Evolutionary conservation across 345 rosid species (phyloP).

Genomic region (Aquilaria malaccensis): DNA sequence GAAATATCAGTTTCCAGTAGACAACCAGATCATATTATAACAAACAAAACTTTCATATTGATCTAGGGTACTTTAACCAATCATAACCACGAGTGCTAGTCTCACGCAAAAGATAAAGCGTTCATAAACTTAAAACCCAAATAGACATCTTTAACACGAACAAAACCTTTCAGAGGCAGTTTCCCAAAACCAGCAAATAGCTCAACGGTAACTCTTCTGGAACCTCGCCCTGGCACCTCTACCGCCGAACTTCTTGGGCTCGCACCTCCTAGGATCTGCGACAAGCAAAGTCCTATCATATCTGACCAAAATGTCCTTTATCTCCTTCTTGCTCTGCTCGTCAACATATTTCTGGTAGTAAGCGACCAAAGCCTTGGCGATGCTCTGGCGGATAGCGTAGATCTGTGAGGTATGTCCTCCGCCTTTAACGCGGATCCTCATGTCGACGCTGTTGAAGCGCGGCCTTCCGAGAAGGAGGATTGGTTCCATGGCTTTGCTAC

Average conservation of each 20-base stretch:
- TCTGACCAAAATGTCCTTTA: slow-evolving; percentile 68
- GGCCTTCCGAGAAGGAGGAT: slow-evolving; percentile 73
- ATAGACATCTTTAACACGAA: not conserved
- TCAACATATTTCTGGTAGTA: slow-evolving; percentile 83
- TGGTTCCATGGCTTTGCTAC: slow-evolving; percentile 71
- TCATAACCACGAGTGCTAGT: not conserved
- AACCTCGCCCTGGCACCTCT: slow-evolving; percentile 91
- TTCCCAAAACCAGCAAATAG: slow-evolving; percentile 3
- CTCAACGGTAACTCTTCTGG: slow-evolving; percentile 95
- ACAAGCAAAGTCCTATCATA: slow-evolving; percentile 86
- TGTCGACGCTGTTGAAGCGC: slow-evolving; percentile 67
- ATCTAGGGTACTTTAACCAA: not conserved
- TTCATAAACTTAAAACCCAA: slow-evolving; percentile 4
- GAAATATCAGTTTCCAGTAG: too few species aligned
- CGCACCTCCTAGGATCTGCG: slow-evolving; percentile 89
- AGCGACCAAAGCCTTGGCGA: slow-evolving; percentile 80
- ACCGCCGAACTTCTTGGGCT: slow-evolving; percentile 98
- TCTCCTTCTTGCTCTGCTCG: slow-evolving; percentile 90
- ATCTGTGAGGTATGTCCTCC: slow-evolving; percentile 79
- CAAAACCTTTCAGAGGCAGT: not conserved
- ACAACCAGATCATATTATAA: not conserved
- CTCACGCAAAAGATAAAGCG: not conserved
- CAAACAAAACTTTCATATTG: not conserved
- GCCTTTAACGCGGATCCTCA: slow-evolving; percentile 65
- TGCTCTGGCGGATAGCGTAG: slow-evolving; percentile 89